Evolutionary conservation across 129 eudicot genomes (phyloP), one percentile per base, ranked within the genome.

Genomic region (Artemisia argyi): DNA sequence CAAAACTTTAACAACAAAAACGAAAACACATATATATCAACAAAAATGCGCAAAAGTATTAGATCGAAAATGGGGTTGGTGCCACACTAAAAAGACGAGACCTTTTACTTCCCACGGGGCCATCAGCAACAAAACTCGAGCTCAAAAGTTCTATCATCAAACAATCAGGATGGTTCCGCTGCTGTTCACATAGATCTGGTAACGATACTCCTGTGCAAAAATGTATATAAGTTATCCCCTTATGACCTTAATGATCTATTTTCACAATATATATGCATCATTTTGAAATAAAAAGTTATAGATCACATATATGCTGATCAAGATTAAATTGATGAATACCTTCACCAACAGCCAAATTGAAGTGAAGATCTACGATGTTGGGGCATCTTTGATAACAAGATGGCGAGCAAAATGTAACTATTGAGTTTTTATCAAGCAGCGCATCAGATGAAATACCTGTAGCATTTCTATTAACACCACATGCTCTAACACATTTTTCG

Each of bases 271-370:
- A 57, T 28, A 20, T 39, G 44, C 44, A 39, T 39, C 44, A 39
- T 39, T 35, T 35, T 35, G 44, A 35, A 5, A 18, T 56, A 9
- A 19, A 7, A 7, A 56, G 15, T 16, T 17, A 5, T 19, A 56
- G 61, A 56, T 19, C 14, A 56, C 22, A 13, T 57, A 39, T 39
- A 39, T 7, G 9, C 8, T 2, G 10, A 39, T 39, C 46, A 39
- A 39, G 46, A 39, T 39, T 7, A 13, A 18, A 11, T 14, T 11
- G 7, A 54, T 7, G 0, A 15, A 11, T 86, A 92, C 98, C 98
- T 87, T 92, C 96, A 19, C 96, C 96, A 66, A 89, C 78, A 48
- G 98, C 96, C 59, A 92, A 81, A 78, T 84, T 85, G 89, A 79
- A 86, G 86, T 92, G 91, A 30, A 89, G 94, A 58, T 92, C 96